Percentiles rank a stretch among this genome's conserved stretches.
These are phyloP conservation scores for Cryptosporidium sp. DNA, from an alignment of 169 alveolate species.

Conservation along the genomic window DNA sequence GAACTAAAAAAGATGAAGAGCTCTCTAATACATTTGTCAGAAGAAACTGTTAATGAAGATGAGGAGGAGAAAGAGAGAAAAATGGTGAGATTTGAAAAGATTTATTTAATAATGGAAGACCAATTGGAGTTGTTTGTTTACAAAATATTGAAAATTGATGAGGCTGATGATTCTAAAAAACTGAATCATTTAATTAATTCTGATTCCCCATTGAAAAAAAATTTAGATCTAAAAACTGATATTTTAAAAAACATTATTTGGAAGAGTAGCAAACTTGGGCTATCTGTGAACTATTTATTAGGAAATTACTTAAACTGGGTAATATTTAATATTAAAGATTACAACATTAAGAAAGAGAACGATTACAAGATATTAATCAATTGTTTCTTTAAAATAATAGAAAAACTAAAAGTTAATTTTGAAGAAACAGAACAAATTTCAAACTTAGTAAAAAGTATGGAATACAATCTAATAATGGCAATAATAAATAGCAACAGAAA, in stretches of 20 bases:
- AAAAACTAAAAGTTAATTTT: not conserved
- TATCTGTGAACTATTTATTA: conserved; percentile 1
- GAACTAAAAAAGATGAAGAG: conserved; percentile 31
- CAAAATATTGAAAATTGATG: not conserved
- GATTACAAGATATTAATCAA: not conserved
- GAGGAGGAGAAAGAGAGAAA: conserved; percentile 1
- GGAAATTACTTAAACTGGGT: conserved; percentile 42
- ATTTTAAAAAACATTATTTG: not conserved
- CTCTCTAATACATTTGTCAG: not conserved
- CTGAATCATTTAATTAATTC: not conserved
- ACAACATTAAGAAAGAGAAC: not conserved
- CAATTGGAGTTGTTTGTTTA: conserved; percentile 17
- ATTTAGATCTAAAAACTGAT: not conserved
- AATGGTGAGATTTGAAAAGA: conserved; percentile 23
- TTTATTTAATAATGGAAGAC: conserved; percentile 29
- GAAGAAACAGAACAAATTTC: not conserved
- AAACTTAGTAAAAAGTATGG: conserved; percentile 10
- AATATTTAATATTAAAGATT: conserved; percentile 9
- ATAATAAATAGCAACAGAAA: conserved; percentile 33
- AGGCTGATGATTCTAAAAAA: not conserved
- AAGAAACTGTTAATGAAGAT: not conserved
- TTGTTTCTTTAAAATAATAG: conserved; percentile 30
- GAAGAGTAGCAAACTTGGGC: not conserved
- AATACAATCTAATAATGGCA: conserved; percentile 30
- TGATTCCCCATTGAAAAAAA: not conserved